Base-by-base conservation (phyloP, 2,329 filamentous ascomycete species). In the Helotiales sp. region DNA sequence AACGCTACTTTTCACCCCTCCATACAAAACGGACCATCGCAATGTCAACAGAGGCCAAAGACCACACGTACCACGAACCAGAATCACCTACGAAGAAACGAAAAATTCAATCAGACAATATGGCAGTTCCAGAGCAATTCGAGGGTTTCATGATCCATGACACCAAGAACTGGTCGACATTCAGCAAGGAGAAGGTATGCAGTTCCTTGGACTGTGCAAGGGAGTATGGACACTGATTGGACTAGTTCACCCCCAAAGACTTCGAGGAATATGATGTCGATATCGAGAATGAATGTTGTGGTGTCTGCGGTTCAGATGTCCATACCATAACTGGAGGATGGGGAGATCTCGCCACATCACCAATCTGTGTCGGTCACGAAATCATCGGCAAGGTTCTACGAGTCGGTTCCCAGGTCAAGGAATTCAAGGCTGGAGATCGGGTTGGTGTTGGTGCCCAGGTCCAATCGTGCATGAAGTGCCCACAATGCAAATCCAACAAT, bases 251-350 rank as follows among this genome's bases (percentile, higher is more conserved):
- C 73, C 88, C 93, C 66, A 96, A 96, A 83, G 89, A 90, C 20
- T 96, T 96, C 78, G 92, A 91, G 74, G 91, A 93, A 76, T 86
- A 93, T 79, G 93, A 97, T 77, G 87, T 97, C 74, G 93, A 97
- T 77, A 87, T 97, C 79, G 90, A 93, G 82, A 90, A 96, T 75
- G 91, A 95, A 73, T 89, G 87, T 77, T 95, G 92, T 74, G 91
- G 92, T 75, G 85, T 93, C 52, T 93, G 90, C 77, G 87, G 89
- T 73, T 90, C 86, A 70, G 90, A 93, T 75, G 82, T 91, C 37
- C 90, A 92, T 80, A 91, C 87, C 69, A 86, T 92, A 77, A 88
- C 80, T 73, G 88, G 88, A 69, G 82, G 82, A 55, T 84, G 82
- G 71, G 72, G 70, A 1, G 70, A 72, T 1, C 45, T 72, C 0